Percentiles rank a stretch among this genome's conserved stretches.
phyloP scores from a whole-genome alignment of 2,329 filamentous ascomycete species.

The Verticillium tricorpus region DNA sequence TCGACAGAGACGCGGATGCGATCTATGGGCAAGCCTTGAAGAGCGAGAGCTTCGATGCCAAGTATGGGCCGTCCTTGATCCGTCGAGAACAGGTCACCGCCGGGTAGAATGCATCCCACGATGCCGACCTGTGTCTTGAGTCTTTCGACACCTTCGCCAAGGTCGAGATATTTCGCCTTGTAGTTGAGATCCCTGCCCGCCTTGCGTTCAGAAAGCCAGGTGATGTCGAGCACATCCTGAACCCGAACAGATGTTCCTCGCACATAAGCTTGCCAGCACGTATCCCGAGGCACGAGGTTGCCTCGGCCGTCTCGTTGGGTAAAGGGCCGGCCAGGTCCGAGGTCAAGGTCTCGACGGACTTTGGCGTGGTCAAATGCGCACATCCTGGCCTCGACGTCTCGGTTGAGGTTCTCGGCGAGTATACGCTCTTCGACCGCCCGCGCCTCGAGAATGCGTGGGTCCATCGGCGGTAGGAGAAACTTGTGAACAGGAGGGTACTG shows the following conservation, averaged over 20 bases:
- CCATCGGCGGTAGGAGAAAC: conserved; percentile 55
- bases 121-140: conserved; percentile 51
- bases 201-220: conserved; percentile 43
- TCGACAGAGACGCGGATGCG: conserved; percentile 61
- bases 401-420: conserved; percentile 19
- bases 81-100: conserved; percentile 56
- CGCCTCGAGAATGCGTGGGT: conserved; percentile 46
- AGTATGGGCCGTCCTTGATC: conserved; percentile 55
- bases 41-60: conserved; percentile 56
- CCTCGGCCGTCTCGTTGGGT: conserved; percentile 57
- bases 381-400: conserved; percentile 44
- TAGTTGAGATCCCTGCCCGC: conserved; percentile 46
- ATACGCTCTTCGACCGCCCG: conserved; percentile 40
- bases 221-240: conserved; percentile 62
- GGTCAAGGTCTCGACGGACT: conserved; percentile 40
- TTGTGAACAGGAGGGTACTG: conserved; percentile 57
- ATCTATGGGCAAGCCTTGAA: conserved; percentile 66
- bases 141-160: conserved; percentile 71
- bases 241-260: conserved; percentile 52
- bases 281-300: conserved; percentile 45
- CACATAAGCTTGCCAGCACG: conserved; percentile 47
- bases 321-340: conserved; percentile 53
- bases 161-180: conserved; percentile 50
- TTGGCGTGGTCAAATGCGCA: conserved; percentile 57
- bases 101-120: conserved; percentile 64